Base-by-base conservation (phyloP, 2,329 filamentous ascomycete genomes). In the Lecanicillium sp. region DNA sequence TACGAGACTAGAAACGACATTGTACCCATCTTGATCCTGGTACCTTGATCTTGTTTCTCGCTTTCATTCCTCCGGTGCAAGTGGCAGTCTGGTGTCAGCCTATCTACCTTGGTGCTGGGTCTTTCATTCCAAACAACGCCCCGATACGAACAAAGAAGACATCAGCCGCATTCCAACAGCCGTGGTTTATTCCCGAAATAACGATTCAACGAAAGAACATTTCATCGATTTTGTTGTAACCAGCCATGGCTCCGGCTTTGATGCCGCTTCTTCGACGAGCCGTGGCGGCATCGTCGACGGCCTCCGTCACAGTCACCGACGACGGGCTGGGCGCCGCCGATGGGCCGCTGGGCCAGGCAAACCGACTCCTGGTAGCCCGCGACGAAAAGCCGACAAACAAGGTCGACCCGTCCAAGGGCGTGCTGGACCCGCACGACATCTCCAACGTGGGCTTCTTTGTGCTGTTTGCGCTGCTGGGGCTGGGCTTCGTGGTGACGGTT, bases 391-490 rank as follows among this genome's bases (percentile, higher is more conserved):
- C n/a, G 36, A 45, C 29, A 41, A 48, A 54, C 15, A 51, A 58
- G 3, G 42, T 54, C 2, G 55, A 75, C 47, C 66, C 73, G 0
- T 53, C 56, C 9, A 42, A 46, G 3, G 78, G 77, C 41, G 64
- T 70, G 11, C 66, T 76, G n/a, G 61, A 68, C 42, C 74, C 75
- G 2, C 59, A 69, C 29, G 51, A 72, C 41, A 77, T 80, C 60
- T 78, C 73, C 62, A 81, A 82, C 54, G 74, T 71, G 15, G 85
- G 79, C 42, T 79, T 95, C 51, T 85, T 97, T 56, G 81, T 83
- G 1, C 68, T 97, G 1, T 95, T 97, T 57, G 90, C 85, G 10
- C 60, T 96, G 14, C 78, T 97, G 37, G 87, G 86, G 25, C 79
- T 80, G 1, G 77, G 66, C 22, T 84, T 97, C 56, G 84, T 92